These are phyloP conservation scores for Hypoxylon sp. DNA, from an alignment of 2,329 filamentous ascomycete species.

Conservation along the genomic window DNA sequence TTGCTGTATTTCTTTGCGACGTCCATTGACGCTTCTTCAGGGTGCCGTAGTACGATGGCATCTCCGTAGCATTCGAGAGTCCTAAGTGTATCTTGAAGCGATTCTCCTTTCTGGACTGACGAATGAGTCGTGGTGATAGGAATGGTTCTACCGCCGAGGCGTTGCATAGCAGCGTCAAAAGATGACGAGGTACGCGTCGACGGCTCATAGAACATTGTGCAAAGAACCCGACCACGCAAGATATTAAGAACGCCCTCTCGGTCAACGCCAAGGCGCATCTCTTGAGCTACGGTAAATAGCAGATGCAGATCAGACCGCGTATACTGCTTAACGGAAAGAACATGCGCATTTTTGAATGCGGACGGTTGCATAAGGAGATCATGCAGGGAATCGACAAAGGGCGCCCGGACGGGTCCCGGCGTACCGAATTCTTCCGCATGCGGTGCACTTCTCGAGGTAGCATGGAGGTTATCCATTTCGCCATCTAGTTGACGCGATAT, in stretches of 20 bases:
- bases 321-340: slow-evolving; percentile 94
- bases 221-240: slow-evolving; percentile 87
- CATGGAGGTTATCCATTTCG: slow-evolving; percentile 50
- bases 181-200: slow-evolving; percentile 96
- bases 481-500: slow-evolving; percentile 57
- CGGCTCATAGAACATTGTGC: slow-evolving; percentile 97
- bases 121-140: slow-evolving; percentile 86
- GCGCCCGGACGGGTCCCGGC: slow-evolving; percentile 64
- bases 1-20: slow-evolving; percentile 88
- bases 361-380: slow-evolving; percentile 82
- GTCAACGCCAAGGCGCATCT: slow-evolving; percentile 96
- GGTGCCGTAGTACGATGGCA: slow-evolving; percentile 95
- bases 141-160: slow-evolving; percentile 89
- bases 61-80: slow-evolving; percentile 96
- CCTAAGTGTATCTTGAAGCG: slow-evolving; percentile 91
- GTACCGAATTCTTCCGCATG: slow-evolving; percentile 63
- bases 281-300: slow-evolving; percentile 95
- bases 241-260: slow-evolving; percentile 90
- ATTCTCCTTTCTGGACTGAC: slow-evolving; percentile 94
- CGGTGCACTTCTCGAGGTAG: slow-evolving; percentile 46
- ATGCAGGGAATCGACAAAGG: slow-evolving; percentile 73
- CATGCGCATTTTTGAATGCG: slow-evolving; percentile 89
- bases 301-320: slow-evolving; percentile 88
- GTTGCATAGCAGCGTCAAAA: slow-evolving; percentile 98
- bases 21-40: slow-evolving; percentile 83